Evolutionary conservation across 768 basidiomycete species (phyloP).

Genomic region (Stropharia rugosoannulata): DNA sequence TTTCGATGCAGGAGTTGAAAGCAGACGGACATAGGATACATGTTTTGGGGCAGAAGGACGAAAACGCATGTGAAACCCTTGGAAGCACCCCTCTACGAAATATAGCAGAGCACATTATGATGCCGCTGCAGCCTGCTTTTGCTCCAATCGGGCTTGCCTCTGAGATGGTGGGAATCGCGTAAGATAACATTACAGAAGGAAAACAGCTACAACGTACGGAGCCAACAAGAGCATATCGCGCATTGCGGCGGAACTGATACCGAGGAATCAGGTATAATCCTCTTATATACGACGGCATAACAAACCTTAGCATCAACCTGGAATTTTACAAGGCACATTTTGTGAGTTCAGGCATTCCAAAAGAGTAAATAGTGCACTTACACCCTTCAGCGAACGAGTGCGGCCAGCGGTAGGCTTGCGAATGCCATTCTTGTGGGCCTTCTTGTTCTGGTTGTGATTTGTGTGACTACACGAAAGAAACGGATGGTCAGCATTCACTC

Average conservation of each 20-base stretch:
- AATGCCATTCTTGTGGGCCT: constrained; percentile 98
- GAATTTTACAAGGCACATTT: constrained; percentile 1
- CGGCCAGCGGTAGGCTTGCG: constrained; percentile 74
- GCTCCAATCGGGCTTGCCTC: constrained; percentile 68
- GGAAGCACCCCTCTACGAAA: background rate
- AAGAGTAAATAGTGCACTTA: constrained; percentile 46
- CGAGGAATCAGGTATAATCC: constrained; percentile 3
- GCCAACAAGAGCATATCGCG: constrained; percentile 68
- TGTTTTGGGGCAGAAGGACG: constrained; percentile 3
- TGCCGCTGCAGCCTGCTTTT: constrained; percentile 46
- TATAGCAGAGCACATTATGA: constrained; percentile 18
- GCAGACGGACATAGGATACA: constrained; percentile 2
- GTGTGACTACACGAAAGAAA: constrained; percentile 57
- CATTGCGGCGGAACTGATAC: constrained; percentile 80
- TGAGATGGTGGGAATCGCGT: constrained; percentile 21
- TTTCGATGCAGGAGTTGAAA: constrained; percentile 1
- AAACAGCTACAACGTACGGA: constrained; percentile 52
- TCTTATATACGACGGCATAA: constrained; percentile 6
- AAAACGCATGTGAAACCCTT: background rate
- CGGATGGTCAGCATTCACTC: background rate
- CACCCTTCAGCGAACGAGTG: constrained; percentile 86
- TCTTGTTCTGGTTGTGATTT: constrained; percentile 95
- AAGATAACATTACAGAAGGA: background rate
- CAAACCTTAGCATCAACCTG: constrained; percentile 83
- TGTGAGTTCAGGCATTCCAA: constrained; percentile 2